Conservation (phyloP, 108 stramenopile species). For the Skeletonema potamos region DNA sequence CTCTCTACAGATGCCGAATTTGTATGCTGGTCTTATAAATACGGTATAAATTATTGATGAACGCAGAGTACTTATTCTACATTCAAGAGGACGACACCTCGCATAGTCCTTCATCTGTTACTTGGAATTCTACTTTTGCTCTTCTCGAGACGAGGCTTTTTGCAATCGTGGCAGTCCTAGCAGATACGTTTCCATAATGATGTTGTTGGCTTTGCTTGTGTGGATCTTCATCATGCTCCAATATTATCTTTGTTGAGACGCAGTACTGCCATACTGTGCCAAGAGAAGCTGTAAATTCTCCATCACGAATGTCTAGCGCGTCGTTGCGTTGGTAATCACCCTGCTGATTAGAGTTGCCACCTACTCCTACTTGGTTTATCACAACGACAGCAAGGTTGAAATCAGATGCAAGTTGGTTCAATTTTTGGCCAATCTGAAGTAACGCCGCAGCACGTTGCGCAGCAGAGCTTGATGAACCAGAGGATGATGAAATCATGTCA, state of each 20-base stretch:
- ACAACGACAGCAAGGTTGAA: slow-evolving; percentile 73
- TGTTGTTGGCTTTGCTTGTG: slow-evolving; percentile 11
- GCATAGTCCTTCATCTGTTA: slow-evolving; percentile 26
- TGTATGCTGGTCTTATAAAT: background rate
- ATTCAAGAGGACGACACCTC: slow-evolving; percentile 17
- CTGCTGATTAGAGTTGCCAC: background rate
- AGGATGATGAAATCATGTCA: slow-evolving; percentile 32
- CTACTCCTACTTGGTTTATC: slow-evolving; percentile 75
- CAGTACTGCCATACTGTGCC: slow-evolving; percentile 90
- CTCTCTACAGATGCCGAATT: background rate
- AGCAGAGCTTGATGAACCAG: slow-evolving; percentile 17
- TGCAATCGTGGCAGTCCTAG: slow-evolving; percentile 33
- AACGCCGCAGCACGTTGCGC: slow-evolving; percentile 57
- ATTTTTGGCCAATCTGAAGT: slow-evolving; percentile 62
- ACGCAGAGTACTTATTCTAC: background rate
- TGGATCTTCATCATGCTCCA: slow-evolving; percentile 55
- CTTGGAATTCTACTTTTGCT: slow-evolving; percentile 19
- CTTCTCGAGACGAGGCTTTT: slow-evolving; percentile 40
- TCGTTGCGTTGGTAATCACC: slow-evolving; percentile 8
- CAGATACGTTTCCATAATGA: background rate
- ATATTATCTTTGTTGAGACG: slow-evolving; percentile 66
- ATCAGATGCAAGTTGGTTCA: slow-evolving; percentile 76
- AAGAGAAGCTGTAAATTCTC: slow-evolving; percentile 64
- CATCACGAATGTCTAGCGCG: slow-evolving; percentile 24
- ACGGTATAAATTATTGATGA: background rate